phyloP scores from a whole-genome alignment of 805 yeast species.

The Candida orba region DNA sequence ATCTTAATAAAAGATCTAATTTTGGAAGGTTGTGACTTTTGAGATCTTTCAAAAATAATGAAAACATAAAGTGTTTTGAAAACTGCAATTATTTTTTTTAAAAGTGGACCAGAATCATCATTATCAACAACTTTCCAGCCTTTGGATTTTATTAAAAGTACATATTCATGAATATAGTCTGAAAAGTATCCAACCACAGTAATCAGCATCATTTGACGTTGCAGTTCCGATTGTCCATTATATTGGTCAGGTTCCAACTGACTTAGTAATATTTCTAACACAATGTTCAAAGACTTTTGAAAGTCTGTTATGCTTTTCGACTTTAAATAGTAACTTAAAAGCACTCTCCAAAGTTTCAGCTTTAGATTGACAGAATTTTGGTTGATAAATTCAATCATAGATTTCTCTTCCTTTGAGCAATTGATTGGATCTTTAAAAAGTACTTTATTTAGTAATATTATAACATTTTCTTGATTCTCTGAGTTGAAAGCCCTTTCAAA shows the following conservation, averaged over 20 bases:
- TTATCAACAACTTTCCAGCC: slow-evolving; percentile 28
- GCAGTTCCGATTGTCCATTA: slow-evolving; percentile 18
- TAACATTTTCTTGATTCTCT: slow-evolving; percentile 22
- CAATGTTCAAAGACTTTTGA: slow-evolving; percentile 44
- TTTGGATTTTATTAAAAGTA: slow-evolving; percentile 21
- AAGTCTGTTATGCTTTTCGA: slow-evolving; percentile 27
- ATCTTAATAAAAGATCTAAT: slow-evolving; percentile 8
- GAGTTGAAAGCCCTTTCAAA: slow-evolving; percentile 37
- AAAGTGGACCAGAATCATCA: background rate
- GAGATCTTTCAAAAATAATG: slow-evolving; percentile 20
- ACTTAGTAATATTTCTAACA: slow-evolving; percentile 37
- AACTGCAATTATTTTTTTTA: slow-evolving; percentile 24
- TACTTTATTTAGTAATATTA: slow-evolving; percentile 38
- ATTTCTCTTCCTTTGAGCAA: slow-evolving; percentile 31
- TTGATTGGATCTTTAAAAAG: slow-evolving; percentile 16
- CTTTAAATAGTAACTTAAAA: slow-evolving; percentile 48
- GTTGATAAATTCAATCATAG: slow-evolving; percentile 55
- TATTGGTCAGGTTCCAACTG: slow-evolving; percentile 28
- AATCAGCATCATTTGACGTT: slow-evolving; percentile 38
- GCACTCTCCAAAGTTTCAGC: slow-evolving; percentile 67
- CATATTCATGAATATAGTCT: slow-evolving; percentile 36
- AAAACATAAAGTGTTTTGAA: slow-evolving; percentile 42
- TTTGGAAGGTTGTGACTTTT: slow-evolving; percentile 1
- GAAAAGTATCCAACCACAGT: slow-evolving; percentile 48
- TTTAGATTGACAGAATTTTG: slow-evolving; percentile 59